These are phyloP conservation scores for Aspergillus spinulosporus DNA, from an alignment of 2,329 filamentous ascomycete genomes.

Conservation along the genomic window DNA sequence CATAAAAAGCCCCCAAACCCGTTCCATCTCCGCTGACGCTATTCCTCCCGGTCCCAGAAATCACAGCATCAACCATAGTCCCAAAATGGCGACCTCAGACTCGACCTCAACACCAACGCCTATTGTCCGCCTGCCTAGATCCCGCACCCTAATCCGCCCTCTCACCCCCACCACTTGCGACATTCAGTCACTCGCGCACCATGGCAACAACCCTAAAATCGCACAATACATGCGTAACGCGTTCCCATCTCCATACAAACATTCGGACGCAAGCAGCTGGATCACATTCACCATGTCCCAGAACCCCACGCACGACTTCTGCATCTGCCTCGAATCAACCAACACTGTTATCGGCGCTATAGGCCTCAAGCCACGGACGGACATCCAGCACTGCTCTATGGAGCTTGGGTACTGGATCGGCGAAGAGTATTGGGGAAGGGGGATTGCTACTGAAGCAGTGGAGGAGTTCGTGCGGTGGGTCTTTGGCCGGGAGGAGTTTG, in stretches of 20 bases:
- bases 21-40: no score
- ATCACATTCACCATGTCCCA: not conserved
- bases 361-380: not conserved
- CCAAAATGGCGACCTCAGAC: not conserved
- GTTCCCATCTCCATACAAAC: slow-evolving; percentile 13
- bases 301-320: not conserved
- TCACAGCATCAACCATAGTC: no score
- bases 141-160: slow-evolving; percentile 8
- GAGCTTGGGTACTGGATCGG: slow-evolving; percentile 17
- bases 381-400: slow-evolving; percentile 14
- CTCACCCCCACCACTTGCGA: not conserved
- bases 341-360: slow-evolving; percentile 12
- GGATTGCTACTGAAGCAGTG: slow-evolving; percentile 13
- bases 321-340: not conserved
- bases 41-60: no score
- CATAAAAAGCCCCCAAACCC: no score
- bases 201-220: slow-evolving; percentile 16
- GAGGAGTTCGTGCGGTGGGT: slow-evolving; percentile 5
- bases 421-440: slow-evolving; percentile 12
- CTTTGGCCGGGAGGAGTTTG: slow-evolving; percentile 6
- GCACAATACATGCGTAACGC: slow-evolving; percentile 14
- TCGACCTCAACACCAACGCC: not conserved
- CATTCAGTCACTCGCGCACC: not conserved
- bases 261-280: slow-evolving; percentile 4
- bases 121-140: not conserved